Conservation (phyloP, 495 filamentous ascomycete genomes). For the Friedmanniomyces simplex region DNA sequence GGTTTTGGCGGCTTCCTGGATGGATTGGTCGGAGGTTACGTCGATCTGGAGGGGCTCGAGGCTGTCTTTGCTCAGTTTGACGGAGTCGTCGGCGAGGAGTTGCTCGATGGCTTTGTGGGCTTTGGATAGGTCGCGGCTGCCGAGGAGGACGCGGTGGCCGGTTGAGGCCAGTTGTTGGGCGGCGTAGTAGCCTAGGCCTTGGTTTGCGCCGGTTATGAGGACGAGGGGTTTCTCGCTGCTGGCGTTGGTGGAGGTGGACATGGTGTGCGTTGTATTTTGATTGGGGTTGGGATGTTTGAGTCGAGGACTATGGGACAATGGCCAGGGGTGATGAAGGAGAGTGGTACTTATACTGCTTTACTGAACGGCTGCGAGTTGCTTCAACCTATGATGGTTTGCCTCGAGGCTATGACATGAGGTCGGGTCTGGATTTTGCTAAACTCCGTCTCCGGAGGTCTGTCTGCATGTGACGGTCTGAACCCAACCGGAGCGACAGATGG, state of each 20-base stretch:
- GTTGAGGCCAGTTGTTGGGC: conserved; percentile 9
- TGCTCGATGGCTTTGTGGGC: conserved; percentile 13
- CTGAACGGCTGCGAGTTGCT: too few relatives aligned
- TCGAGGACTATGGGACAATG: too few relatives aligned
- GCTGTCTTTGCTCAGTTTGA: conserved; percentile 6
- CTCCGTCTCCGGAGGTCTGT: too few relatives aligned
- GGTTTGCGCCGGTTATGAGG: conserved; percentile 24
- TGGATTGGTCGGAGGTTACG: conserved; percentile 10
- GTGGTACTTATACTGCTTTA: too few relatives aligned
- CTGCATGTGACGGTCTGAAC: too few relatives aligned
- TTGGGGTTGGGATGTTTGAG: neutral
- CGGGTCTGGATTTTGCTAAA: too few relatives aligned
- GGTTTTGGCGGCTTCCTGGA: conserved; percentile 5
- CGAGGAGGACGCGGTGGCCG: conserved; percentile 15
- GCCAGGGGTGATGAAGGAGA: too few relatives aligned
- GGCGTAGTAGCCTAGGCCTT: conserved; percentile 21
- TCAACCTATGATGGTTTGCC: too few relatives aligned
- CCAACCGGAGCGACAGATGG: too few relatives aligned
- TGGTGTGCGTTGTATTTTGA: neutral
- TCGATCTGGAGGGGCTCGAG: conserved; percentile 16
- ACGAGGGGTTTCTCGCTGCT: conserved; percentile 7
- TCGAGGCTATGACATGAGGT: too few relatives aligned
- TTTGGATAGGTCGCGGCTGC: conserved; percentile 11
- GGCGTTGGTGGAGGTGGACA: conserved; percentile 9
- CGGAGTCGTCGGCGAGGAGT: neutral